Percentiles rank a stretch among this genome's conserved stretches.
Conservation (phyloP, 495 filamentous ascomycete species). For the Daldinia concentrica region DNA sequence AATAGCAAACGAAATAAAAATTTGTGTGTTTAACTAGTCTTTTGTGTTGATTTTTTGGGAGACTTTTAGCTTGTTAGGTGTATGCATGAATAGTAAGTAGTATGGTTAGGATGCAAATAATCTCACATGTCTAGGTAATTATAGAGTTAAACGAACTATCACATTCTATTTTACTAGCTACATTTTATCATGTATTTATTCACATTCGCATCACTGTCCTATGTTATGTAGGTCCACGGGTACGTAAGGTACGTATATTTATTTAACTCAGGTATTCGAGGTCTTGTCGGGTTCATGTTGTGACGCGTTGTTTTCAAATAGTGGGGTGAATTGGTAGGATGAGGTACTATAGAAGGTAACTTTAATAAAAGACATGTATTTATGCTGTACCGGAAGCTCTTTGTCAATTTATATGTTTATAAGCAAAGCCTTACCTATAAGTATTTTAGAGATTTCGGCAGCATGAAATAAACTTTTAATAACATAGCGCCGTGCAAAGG, state of each 20-base stretch:
- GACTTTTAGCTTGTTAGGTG: conserved; percentile 4
- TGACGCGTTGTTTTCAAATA: conserved; percentile 17
- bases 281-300: conserved; percentile 5
- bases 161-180: not conserved
- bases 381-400: not conserved
- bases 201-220: not conserved
- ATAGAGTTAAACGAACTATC: not conserved
- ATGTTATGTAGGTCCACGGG: no score
- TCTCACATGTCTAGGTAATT: not conserved
- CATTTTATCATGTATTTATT: not conserved
- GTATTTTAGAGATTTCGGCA: not conserved
- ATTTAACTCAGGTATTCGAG: not conserved
- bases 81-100: conserved; percentile 4
- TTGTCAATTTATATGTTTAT: not conserved
- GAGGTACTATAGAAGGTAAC: not conserved
- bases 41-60: not conserved
- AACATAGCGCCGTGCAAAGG: conserved; percentile 6
- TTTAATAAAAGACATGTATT: not conserved
- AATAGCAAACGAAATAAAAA: conserved; percentile 9
- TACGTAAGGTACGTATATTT: not conserved
- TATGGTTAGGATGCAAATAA: not conserved
- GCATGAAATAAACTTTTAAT: not conserved
- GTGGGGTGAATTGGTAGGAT: conserved; percentile 19
- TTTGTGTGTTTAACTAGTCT: not conserved
- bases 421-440: not conserved